These are phyloP conservation scores for Pythium periplocum DNA, from an alignment of 352 stramenopile species.

Conservation along the genomic window DNA sequence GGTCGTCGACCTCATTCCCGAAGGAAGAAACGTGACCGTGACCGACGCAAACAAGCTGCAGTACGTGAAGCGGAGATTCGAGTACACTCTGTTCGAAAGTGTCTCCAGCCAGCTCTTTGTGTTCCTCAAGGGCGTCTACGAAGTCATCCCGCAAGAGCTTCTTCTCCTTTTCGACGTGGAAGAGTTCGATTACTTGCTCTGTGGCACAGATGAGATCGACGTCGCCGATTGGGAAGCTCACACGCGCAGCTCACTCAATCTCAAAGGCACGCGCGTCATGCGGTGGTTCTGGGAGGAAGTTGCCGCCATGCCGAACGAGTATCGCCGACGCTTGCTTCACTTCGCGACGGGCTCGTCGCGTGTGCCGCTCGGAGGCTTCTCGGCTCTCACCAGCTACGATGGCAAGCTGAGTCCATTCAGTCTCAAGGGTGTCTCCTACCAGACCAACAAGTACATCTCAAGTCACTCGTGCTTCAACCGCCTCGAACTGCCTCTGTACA, in stretches of 20 bases:
- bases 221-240: conserved; percentile 93
- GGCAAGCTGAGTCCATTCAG: conserved; percentile 63
- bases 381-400: conserved; percentile 69
- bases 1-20: conserved; percentile 30
- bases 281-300: conserved; percentile 96
- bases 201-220: conserved; percentile 92
- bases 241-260: conserved; percentile 51
- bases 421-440: conserved; percentile 40
- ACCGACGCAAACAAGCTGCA: conserved; percentile 92
- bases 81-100: conserved; percentile 44
- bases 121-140: conserved; percentile 91
- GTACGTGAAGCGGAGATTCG: conserved; percentile 85
- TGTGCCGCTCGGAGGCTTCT: conserved; percentile 63
- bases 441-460: conserved; percentile 7
- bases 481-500: conserved; percentile 89
- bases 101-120: conserved; percentile 45
- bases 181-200: conserved; percentile 96
- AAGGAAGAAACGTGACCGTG: conserved; percentile 61
- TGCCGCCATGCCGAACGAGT: conserved; percentile 73
- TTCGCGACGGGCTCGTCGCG: conserved; percentile 75
- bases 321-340: conserved; percentile 58
- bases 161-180: conserved; percentile 95
- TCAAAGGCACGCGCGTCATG: conserved; percentile 29
- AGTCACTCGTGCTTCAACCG: conserved; percentile 21
- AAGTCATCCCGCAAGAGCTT: conserved; percentile 92